These are phyloP conservation scores for Phytophthora colocasiae DNA, from an alignment of 352 stramenopile genomes.

Conservation along the genomic window DNA sequence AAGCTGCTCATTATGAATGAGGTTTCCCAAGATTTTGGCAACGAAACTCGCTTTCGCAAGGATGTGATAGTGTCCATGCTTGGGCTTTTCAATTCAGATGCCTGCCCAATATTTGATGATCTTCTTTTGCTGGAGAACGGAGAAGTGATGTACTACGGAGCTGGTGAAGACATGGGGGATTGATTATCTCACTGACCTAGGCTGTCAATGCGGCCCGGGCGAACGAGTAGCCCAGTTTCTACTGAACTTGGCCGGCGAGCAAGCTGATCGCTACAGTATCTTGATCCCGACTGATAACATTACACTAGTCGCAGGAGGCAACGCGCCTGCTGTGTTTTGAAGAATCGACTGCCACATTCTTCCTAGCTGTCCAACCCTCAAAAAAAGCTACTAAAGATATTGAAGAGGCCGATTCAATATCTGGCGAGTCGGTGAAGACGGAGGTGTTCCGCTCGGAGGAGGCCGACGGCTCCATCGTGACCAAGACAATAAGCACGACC, in stretches of 20 bases:
- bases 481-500: neutral
- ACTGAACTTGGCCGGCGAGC: constrained; percentile 28
- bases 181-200: constrained; percentile 25
- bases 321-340: neutral
- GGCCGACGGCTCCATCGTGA: neutral
- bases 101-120: constrained; percentile 28
- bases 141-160: constrained; percentile 22
- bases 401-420: neutral
- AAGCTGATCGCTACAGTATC: constrained; percentile 18
- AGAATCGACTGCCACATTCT: neutral
- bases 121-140: constrained; percentile 31
- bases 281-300: constrained; percentile 13
- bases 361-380: neutral
- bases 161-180: constrained; percentile 20
- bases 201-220: constrained; percentile 27
- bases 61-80: constrained; percentile 24
- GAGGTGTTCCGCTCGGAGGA: too few relatives aligned
- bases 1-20: constrained; percentile 35
- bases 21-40: constrained; percentile 15
- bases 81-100: constrained; percentile 6
- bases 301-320: constrained; percentile 8
- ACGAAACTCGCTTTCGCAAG: constrained; percentile 18
- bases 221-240: constrained; percentile 35
- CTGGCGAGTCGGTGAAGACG: too few relatives aligned
- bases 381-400: neutral